phyloP scores from a whole-genome alignment of 2,329 filamentous ascomycete genomes.

The Teratosphaeria zuluensis region DNA sequence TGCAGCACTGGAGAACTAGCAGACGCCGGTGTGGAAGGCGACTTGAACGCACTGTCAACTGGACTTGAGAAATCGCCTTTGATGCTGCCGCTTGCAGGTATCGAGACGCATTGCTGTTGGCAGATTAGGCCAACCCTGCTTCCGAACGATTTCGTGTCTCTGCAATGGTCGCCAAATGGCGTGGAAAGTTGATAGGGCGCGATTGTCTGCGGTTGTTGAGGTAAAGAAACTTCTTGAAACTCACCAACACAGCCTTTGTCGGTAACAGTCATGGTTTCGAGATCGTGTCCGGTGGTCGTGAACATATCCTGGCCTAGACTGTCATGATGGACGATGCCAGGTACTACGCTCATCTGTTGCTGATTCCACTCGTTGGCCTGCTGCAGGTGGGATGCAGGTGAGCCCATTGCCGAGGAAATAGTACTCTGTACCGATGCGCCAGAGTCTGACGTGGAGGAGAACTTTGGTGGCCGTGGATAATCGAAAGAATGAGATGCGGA shows the following conservation, averaged over 20 bases:
- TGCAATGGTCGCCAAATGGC: slow-evolving; percentile 1
- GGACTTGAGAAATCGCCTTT: slow-evolving; percentile 5
- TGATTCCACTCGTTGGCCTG: slow-evolving; percentile 48
- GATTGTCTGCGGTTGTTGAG: slow-evolving; percentile 11
- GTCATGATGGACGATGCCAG: slow-evolving; percentile 52
- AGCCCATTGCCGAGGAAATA: slow-evolving; percentile 42
- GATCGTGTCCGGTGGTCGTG: slow-evolving; percentile 48
- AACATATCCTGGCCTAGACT: slow-evolving; percentile 43
- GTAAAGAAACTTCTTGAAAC: slow-evolving; percentile 29
- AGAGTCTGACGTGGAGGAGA: slow-evolving; percentile 42
- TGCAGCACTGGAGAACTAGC: slow-evolving; percentile 16
- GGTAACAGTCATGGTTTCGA: slow-evolving; percentile 37
- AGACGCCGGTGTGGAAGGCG: slow-evolving; percentile 19
- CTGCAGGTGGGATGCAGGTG: slow-evolving; percentile 51
- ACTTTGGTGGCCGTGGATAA: slow-evolving; percentile 33
- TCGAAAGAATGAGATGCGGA: slow-evolving; percentile 39
- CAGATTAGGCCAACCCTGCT: neutral
- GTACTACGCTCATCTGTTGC: slow-evolving; percentile 42
- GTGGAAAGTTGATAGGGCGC: slow-evolving; percentile 12
- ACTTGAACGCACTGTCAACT: slow-evolving; percentile 15
- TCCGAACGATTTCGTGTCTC: neutral
- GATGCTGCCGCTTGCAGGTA: neutral
- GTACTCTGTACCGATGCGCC: slow-evolving; percentile 39
- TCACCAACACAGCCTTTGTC: slow-evolving; percentile 43
- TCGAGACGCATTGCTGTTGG: neutral